phyloP scores from a whole-genome alignment of 148 eudicot species.

The Suaeda aralocaspica region DNA sequence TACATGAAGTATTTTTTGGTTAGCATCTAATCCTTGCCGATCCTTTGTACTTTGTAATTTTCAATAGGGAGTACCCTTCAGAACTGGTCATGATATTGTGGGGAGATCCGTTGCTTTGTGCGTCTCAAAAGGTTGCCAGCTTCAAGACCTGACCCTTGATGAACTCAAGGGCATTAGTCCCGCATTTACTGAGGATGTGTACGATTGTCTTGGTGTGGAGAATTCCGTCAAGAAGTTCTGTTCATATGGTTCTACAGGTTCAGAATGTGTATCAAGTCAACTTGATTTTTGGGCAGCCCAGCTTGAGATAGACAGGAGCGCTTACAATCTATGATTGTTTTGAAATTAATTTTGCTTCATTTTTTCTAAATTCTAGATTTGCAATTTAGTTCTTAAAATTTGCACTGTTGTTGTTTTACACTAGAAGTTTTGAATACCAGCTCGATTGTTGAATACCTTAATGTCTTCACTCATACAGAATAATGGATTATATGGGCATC shows the following conservation, averaged over 20 bases:
- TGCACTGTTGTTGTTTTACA: not conserved
- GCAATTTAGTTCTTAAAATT: not conserved
- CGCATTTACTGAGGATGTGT: slow-evolving; percentile 65
- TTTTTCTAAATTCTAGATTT: too few relatives aligned
- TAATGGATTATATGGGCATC: too few relatives aligned
- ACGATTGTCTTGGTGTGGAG: slow-evolving; percentile 80
- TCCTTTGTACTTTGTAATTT: not conserved
- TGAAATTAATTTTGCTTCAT: not conserved
- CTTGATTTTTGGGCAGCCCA: slow-evolving; percentile 59
- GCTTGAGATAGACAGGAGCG: slow-evolving; percentile 39
- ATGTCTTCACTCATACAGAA: too few relatives aligned
- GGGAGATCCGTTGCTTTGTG: slow-evolving; percentile 85
- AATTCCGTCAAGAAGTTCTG: slow-evolving; percentile 77
- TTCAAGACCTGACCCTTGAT: slow-evolving; percentile 64
- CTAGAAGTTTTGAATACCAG: not conserved
- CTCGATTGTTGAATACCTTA: too few relatives aligned
- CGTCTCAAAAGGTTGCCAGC: slow-evolving; percentile 59
- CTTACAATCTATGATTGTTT: not conserved
- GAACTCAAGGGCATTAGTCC: slow-evolving; percentile 58
- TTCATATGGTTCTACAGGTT: slow-evolving; percentile 94
- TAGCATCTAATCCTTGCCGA: not conserved
- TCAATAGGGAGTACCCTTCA: slow-evolving; percentile 84
- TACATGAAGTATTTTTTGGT: not conserved
- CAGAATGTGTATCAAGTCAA: slow-evolving; percentile 76
- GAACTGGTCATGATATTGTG: slow-evolving; percentile 93